Evolutionary conservation across 2,329 filamentous ascomycete genomes (phyloP), one percentile per base, ranked within the genome.

Genomic region (Lanzia echinophila): DNA sequence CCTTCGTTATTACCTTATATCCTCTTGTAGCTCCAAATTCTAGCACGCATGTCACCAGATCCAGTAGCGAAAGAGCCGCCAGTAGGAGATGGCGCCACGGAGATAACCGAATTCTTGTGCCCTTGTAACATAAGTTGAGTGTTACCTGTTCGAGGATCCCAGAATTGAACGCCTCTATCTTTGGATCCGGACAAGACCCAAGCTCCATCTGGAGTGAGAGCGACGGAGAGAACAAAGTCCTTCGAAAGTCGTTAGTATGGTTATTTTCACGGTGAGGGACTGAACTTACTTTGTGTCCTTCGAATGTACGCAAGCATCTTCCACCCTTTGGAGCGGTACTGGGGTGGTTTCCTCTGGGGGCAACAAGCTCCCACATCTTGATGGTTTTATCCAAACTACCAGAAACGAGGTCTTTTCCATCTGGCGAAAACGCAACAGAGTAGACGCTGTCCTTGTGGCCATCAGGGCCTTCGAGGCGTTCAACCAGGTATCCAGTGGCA

Each of bases 161-260:
- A 99, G 78, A 99, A 97, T 69, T 97, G 94, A 20, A 99, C 94
- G 47, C 94, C 92, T 49, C 94, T 83, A 68, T 99, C 94, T 76
- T 99, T 99, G 58, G 90, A 96, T 43, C 94, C 94, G 59, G 90
- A 96, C 72, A 99, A 86, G 54, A 99, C 92, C 94, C 94, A 99
- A 65, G 86, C 82, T 59, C 88, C 88, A 69, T 97, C 91, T 15
- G 94, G 94, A 0, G 94, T 97, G 58, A 97, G 81, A 17, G 94
- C 95, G 54, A 99, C 94, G 56, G 88, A 94, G 43, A 99, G 83
- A 56, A 99, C 94, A 67, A 97, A 99, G 72, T 99, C 94, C 88
- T 91, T 47, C 31, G 43, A 58, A 24, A 28, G 19, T n/a, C 20
- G 46, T 67, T 60, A 66, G 61, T 42, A 45, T 38, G 22, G 3